A percentile compares a stretch with the other conserved stretches of the same genome.
Evolutionary conservation across 2,329 filamentous ascomycete species (phyloP).

Genomic region (Cucurbitaria berberidis): DNA sequence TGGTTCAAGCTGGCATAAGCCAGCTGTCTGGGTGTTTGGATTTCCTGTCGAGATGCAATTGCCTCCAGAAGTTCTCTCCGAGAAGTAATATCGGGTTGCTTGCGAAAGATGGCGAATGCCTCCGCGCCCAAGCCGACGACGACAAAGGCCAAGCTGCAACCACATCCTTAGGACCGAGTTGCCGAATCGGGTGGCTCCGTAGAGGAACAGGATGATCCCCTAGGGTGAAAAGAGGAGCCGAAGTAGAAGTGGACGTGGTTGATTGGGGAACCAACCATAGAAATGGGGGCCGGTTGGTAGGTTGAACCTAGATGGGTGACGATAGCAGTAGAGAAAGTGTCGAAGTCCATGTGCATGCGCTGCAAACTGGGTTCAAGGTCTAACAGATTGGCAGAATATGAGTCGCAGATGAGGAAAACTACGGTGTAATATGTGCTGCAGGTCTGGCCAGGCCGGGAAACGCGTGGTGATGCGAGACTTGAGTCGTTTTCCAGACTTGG

Average conservation of each 20-base stretch:
- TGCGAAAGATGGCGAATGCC: slow-evolving; percentile 53
- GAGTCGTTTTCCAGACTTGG: slow-evolving; percentile 15
- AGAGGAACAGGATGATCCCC: slow-evolving; percentile 59
- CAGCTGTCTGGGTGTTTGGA: slow-evolving; percentile 67
- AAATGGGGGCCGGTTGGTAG: slow-evolving; percentile 32
- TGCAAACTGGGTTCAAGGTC: slow-evolving; percentile 34
- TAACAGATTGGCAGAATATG: slow-evolving; percentile 18
- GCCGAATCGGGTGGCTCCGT: slow-evolving; percentile 55
- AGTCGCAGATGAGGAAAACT: slow-evolving; percentile 8
- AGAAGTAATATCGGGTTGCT: slow-evolving; percentile 58
- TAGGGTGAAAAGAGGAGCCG: slow-evolving; percentile 57
- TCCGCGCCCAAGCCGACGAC: slow-evolving; percentile 50
- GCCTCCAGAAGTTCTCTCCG: slow-evolving; percentile 59
- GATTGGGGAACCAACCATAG: slow-evolving; percentile 28
- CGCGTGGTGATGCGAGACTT: slow-evolving; percentile 20
- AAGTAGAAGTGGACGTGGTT: slow-evolving; percentile 51
- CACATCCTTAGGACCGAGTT: slow-evolving; percentile 55
- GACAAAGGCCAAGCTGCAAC: slow-evolving; percentile 63
- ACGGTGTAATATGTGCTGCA: slow-evolving; percentile 24
- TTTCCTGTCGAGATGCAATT: slow-evolving; percentile 67
- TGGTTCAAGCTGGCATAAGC: slow-evolving; percentile 6
- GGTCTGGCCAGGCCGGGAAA: slow-evolving; percentile 17
- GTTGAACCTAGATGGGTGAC: slow-evolving; percentile 29
- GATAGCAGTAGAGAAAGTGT: slow-evolving; percentile 20
- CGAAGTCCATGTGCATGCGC: slow-evolving; percentile 31